Evolutionary conservation across 108 stramenopile species (phyloP), one percentile per base, ranked within the genome.

Genomic region (Nitzschia inconspicua): DNA sequence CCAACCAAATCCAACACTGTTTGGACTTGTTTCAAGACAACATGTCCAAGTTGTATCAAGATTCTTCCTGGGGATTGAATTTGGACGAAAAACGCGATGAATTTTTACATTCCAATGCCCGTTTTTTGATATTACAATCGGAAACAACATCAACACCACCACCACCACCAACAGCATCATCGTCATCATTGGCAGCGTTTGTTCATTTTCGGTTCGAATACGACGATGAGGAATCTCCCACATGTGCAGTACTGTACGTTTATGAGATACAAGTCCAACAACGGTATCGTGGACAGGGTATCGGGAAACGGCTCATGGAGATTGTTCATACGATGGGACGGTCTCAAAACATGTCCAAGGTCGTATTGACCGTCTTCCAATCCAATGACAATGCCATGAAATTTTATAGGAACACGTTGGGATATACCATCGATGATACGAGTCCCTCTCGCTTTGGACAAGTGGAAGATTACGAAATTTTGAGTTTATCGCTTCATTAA

Each of bases 331-430:
- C 47, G 30, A 62, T 89, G 3, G 82, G 82, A 4, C 3, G 47
- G 6, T 23, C 69, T 20, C 55, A 54, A 13, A 29, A 57, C 2
- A 75, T 93, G 75, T 16, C 52, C 4, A 85, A 84, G 48, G 70
- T 93, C 0, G 57, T 93, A 57, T 56, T 93, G 40, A 93, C 91
- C 24, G 91, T 89, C 1, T 93, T 93, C 53, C 73, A 76, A 30
- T 25, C 20, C 6, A 89, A 89, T 53, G 26, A 47, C 14, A 44
- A 32, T 3, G 91, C 91, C 10, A 81, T 85, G 72, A 41, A 35
- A 13, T 93, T 93, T 73, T 93, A 93, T 58, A 56, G 44, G 40
- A 35, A 75, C n/a, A 72, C 53, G 28, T 49, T 87, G 58, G 41
- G 49, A 5, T 93, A 89, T 62, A 39, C 1, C 0, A 65, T 89